Evolutionary conservation across 495 filamentous ascomycete genomes (phyloP).

Genomic region (Aspergillus wentii): DNA sequence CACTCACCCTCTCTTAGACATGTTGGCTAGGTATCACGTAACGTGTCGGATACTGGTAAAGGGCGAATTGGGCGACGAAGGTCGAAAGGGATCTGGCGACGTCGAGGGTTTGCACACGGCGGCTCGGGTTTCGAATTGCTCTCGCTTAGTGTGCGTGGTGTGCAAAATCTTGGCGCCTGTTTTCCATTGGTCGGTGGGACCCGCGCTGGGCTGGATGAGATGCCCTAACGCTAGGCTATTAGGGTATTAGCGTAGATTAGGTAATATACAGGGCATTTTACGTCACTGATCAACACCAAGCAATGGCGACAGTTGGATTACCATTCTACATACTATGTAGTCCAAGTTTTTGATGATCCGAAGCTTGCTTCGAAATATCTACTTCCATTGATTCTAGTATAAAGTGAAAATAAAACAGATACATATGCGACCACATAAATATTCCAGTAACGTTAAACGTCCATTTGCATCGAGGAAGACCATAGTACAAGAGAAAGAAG

Average conservation of each 20-base stretch:
- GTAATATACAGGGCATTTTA: constrained; percentile 1
- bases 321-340: no score
- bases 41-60: constrained; percentile 37
- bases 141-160: constrained; percentile 46
- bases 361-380: no score
- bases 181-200: constrained; percentile 22
- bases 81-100: constrained; percentile 22
- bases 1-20: constrained; percentile 55
- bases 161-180: constrained; percentile 39
- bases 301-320: no score
- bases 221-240: constrained; percentile 37
- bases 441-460: neutral
- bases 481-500: constrained; percentile 2
- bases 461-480: neutral
- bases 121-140: constrained; percentile 27
- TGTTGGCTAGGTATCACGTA: constrained; percentile 45
- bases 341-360: no score
- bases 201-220: constrained; percentile 4
- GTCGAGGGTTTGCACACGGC: constrained; percentile 8
- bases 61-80: constrained; percentile 32
- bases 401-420: no score
- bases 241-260: constrained; percentile 8
- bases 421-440: constrained; percentile 4
- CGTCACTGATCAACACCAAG: neutral
- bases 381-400: no score